These are phyloP conservation scores for Phlegmacium glaucopus DNA, from an alignment of 768 basidiomycete species.

Conservation along the genomic window DNA sequence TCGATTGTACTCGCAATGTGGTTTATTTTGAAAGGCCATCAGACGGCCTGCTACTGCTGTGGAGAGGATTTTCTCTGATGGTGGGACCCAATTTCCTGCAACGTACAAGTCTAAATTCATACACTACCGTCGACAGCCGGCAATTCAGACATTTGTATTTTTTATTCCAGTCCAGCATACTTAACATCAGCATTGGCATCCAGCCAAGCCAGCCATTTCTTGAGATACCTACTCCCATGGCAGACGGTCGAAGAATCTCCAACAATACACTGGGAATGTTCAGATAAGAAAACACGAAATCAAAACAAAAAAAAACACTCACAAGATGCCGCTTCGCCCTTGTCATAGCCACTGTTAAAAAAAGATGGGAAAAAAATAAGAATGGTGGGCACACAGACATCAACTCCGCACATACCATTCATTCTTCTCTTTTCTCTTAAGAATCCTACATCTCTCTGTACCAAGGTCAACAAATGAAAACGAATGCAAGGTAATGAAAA, in stretches of 20 bases:
- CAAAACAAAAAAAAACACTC: slow-evolving; percentile 24
- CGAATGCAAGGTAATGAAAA: neutral
- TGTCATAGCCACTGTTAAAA: slow-evolving; percentile 80
- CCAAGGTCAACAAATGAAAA: neutral
- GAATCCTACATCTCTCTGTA: slow-evolving; percentile 87
- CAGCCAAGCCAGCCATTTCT: slow-evolving; percentile 88
- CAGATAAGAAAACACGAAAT: neutral
- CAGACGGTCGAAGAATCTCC: slow-evolving; percentile 92
- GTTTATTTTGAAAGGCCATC: no score
- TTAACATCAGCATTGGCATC: slow-evolving; percentile 89
- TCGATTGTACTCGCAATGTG: no score
- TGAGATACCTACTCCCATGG: slow-evolving; percentile 81
- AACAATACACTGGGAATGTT: slow-evolving; percentile 66
- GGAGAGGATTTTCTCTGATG: no score
- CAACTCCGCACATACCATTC: slow-evolving; percentile 55
- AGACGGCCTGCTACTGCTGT: no score
- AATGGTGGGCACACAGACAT: slow-evolving; percentile 2
- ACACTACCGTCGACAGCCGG: no score
- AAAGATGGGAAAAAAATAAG: neutral
- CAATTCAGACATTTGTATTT: no score
- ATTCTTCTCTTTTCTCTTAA: slow-evolving; percentile 88
- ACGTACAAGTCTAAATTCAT: no score
- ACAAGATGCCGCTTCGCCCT: slow-evolving; percentile 86
- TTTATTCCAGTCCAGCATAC: slow-evolving; percentile 67
- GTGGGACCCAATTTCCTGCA: no score